Conservation (phyloP, 2,329 filamentous ascomycete species). For the Akanthomyces uredinophilus region DNA sequence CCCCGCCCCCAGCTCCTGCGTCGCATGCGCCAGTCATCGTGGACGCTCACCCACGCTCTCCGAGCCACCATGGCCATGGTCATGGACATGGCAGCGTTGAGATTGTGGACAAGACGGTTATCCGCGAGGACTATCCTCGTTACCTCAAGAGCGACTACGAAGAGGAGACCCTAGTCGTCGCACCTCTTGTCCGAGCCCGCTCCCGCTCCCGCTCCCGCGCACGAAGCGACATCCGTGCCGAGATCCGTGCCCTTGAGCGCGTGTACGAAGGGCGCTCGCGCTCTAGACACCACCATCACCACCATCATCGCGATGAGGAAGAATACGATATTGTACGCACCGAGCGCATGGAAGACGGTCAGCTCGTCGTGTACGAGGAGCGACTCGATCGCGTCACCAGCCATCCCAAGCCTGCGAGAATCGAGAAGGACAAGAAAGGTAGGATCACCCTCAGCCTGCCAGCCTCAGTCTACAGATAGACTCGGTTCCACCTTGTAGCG, state of each 20-base stretch:
- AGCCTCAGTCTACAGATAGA: constrained; percentile 58
- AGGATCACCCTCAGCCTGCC: constrained; percentile 83
- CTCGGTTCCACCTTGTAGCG: constrained; percentile 29
- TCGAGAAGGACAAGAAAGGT: constrained; percentile 93
- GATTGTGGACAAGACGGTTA: constrained; percentile 40
- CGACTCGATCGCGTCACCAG: constrained; percentile 51
- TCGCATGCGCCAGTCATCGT: constrained; percentile 29
- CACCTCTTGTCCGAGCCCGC: constrained; percentile 35
- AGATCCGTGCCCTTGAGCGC: constrained; percentile 66
- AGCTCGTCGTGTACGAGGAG: constrained; percentile 60
- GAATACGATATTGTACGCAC: constrained; percentile 52
- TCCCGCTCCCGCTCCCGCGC: constrained; percentile 39
- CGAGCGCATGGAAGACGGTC: constrained; percentile 54
- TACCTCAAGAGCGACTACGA: constrained; percentile 25
- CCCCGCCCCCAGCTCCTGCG: constrained; percentile 17
- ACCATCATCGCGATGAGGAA: constrained; percentile 27
- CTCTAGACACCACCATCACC: constrained; percentile 20
- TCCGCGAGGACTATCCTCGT: constrained; percentile 46
- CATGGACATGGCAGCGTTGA: constrained; percentile 27
- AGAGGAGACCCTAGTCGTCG: constrained; percentile 26
- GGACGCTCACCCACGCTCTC: constrained; percentile 29
- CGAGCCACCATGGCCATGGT: constrained; percentile 16
- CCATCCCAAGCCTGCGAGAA: constrained; percentile 52
- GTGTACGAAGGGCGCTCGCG: constrained; percentile 38
- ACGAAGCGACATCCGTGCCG: constrained; percentile 59